Evolutionary conservation across 108 stramenopile genomes (phyloP), one percentile per base, ranked within the genome.

Genomic region (Cyclostephanos tholiformis): DNA sequence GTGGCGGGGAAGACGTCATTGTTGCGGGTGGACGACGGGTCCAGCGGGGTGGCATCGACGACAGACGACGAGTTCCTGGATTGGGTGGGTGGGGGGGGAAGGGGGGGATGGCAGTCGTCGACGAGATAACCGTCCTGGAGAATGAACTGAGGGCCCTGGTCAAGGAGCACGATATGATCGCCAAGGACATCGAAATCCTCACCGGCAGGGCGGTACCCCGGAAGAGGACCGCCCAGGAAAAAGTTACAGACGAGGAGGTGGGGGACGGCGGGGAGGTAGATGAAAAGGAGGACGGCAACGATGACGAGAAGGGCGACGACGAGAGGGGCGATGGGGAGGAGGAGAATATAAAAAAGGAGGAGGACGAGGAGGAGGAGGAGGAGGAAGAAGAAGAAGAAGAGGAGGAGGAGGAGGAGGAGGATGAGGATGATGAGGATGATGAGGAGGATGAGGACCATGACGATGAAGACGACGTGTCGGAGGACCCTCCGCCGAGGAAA

Each of bases 401-500:
- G 52, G 25, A 10, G 12, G 41, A 5, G 41, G 41, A 4, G 11
- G 41, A 4, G 11, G 52, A 53, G 6, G 25, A 53, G 1, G 52
- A 53, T 6, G 52, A 51, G 4, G 50, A 51, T 4, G 20, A 9
- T 6, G 36, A 36, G 6, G 36, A 51, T 4, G 20, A 9, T 4
- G 50, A 4, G 50, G 20, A 20, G 50, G 50, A 4, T 4, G 50
- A 51, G 6, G 50, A 51, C 19, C n/a, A n/a, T n/a, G 53, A 27
- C 23, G 26, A 55, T 10, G 2, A 1, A 4, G 13, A 23, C 11
- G 26, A 11, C 9, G 26, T 2, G 8, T 9, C 7, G 13, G 25
- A 4, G 20, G 26, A 4, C 20, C 11, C 27, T 10, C 9, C 53
- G 43, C 71, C 66, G 9, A 80, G 74, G 38, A 58, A 69, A 32